Evolutionary conservation across 176 grass and related monocot species (phyloP), one percentile per base, ranked within the genome.

Genomic region (Calamus simplicifolius): DNA sequence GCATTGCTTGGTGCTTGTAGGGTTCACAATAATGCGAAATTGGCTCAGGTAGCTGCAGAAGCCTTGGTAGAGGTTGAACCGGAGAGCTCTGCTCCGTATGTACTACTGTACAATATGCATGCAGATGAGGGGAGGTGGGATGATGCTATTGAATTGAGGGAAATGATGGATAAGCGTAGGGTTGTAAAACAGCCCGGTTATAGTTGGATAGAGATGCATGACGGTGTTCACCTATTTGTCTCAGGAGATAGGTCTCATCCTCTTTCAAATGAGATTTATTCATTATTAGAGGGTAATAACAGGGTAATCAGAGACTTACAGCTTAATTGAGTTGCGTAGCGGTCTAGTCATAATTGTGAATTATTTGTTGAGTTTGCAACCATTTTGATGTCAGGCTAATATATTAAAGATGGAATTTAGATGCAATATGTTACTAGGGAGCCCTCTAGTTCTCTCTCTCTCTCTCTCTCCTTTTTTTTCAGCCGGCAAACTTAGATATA

Each of bases 71-170:
- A 67, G 63, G 69, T 81, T 50, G 84, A 93, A 78, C 89, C 89
- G 51, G 67, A 62, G 28, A 93, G 77, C 73, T 93, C 84, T 50
- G 84, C 83, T 48, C 84, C 89, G 54, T 93, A 93, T 75, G 89
- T 93, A 57, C 70, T 93, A 54, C 65, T 93, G 25, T 84, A 93
- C 64, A 93, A 93, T 66, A 78, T 93, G 29, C 77, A 93, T 79
- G 89, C 69, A 18, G 73, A 73, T 51, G 84, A 88, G 49, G 80
- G 80, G 29, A 81, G 67, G 25, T 93, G 79, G 89, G 73, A 63
- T 75, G 80, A 71, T 81, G 89, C 89, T n/a, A 72, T 62, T 58
- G 57, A 64, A 58, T 60, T 81, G 54, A 78, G 89, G 61, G 69
- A 73, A 79, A 64, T 73, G 26, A 93, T 93, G 89, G 80, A 93